Evolutionary conservation across 73 alveolate genomes (phyloP), one percentile per base, ranked within the genome.

Genomic region (Blepharisma japonicum): DNA sequence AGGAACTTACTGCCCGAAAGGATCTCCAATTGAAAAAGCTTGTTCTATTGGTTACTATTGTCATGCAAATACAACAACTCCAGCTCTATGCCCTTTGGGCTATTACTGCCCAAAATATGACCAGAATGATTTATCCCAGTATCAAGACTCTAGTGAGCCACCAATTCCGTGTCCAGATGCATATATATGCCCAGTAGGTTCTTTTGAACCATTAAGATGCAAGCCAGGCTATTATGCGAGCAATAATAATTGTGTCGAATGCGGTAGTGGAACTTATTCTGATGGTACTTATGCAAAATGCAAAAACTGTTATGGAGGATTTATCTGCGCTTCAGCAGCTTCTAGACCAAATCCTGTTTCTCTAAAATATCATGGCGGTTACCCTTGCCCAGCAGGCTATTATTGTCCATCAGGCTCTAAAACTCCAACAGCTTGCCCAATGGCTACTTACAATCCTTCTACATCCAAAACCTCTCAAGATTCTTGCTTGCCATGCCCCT

Each of bases 311-410:
- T 92, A 88, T 72, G 85, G 83, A 9, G 96, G 96, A 6, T 91
- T 61, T 77, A 77, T 56, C 49, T 32, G 86, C 55, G 68, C 80
- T 86, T 25, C 42, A 21, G 78, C 68, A 38, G 45, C 32, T 32
- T 55, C 23, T 50, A 50, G 68, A 72, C 81, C 61, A 38, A 88
- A 88, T 32, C 92, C 86, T 6, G 4, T 68, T 6, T 48, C 48
- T 38, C 61, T 78, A 7, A 80, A 53, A 8, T 71, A 54, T 66
- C 79, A 81, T 39, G 90, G 86, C 6, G 92, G 92, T 6, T 32
- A 81, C 3, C 46, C 68, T 53, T 91, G 97, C 80, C 97, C 97
- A 1, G 87, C 88, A 18, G 97, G 97, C 6, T 68, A 38, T 68
- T 84, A 78, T 77, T 84, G 91, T 77, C 87, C 87, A 18, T 71